phyloP scores from a whole-genome alignment of 1,284 basidiomycete species.

The Naganishia cerealis region DNA sequence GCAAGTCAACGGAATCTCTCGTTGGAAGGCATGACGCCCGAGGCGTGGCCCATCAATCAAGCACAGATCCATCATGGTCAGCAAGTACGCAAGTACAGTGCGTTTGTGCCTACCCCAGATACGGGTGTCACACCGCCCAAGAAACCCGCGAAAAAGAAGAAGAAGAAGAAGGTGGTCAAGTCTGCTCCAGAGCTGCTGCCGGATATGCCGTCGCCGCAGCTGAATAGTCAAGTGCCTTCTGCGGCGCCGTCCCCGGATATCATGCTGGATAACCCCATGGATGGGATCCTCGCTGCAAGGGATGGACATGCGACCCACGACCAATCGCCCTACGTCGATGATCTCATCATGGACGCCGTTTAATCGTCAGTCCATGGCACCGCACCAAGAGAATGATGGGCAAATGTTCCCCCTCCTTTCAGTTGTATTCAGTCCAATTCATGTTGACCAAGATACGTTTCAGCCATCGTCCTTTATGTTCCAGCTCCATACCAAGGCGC shows the following conservation, averaged over 20 bases:
- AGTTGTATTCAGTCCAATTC: conserved; percentile 3
- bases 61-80: conserved; percentile 20
- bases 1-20: conserved; percentile 10
- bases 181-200: conserved; percentile 10
- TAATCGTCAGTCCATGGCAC: background rate
- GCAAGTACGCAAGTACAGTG: conserved; percentile 25
- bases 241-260: conserved; percentile 14
- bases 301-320: background rate
- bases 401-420: conserved; percentile 1
- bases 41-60: conserved; percentile 10
- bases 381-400: background rate
- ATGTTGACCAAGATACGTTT: background rate
- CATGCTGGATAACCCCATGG: conserved; percentile 18
- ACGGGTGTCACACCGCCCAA: conserved; percentile 3
- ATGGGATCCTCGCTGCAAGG: background rate
- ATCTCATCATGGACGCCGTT: conserved; percentile 24
- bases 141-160: conserved; percentile 23
- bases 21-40: conserved; percentile 8
- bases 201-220: background rate
- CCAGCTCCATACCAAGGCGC: background rate
- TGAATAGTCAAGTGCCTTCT: conserved; percentile 3
- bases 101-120: conserved; percentile 1
- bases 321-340: conserved; percentile 21
- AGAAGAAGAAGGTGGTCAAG: conserved; percentile 30
- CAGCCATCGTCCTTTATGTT: background rate